phyloP scores from a whole-genome alignment of 2,329 filamentous ascomycete genomes.

The Ophiostoma perfectum region DNA sequence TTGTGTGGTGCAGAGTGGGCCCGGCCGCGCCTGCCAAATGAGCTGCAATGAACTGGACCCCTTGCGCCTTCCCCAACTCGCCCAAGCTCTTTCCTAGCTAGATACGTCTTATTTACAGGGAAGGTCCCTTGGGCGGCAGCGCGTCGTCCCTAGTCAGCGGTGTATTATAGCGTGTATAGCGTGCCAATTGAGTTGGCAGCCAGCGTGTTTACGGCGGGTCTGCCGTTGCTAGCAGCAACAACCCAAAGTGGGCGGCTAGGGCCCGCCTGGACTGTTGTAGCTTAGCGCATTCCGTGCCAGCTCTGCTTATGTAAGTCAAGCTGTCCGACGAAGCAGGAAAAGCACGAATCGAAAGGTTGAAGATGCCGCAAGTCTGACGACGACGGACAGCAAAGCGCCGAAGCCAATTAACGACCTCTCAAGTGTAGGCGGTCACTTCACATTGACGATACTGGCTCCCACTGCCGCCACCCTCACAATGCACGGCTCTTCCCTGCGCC shows the following conservation, averaged over 20 bases:
- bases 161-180: not conserved
- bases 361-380: not conserved
- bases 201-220: constrained; percentile 8
- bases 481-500: constrained; percentile 21
- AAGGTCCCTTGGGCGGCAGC: constrained; percentile 8
- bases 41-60: constrained; percentile 8
- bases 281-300: not conserved
- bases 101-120: not conserved
- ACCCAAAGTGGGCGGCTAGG: not conserved
- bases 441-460: too few relatives aligned
- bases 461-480: constrained; percentile 14
- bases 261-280: not conserved
- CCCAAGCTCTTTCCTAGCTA: not conserved
- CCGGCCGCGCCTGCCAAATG: not conserved
- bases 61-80: constrained; percentile 4
- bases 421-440: not conserved
- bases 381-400: too few relatives aligned
- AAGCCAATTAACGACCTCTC: not conserved
- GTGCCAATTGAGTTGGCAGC: constrained; percentile 1
- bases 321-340: not conserved
- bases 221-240: constrained; percentile 14
- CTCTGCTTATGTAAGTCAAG: constrained; percentile 4
- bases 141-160: not conserved
- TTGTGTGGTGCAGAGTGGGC: not conserved
- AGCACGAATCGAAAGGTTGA: constrained; percentile 3